These are phyloP conservation scores for Trichoderma oligosporum DNA, from an alignment of 2,329 filamentous ascomycete genomes.

Conservation along the genomic window DNA sequence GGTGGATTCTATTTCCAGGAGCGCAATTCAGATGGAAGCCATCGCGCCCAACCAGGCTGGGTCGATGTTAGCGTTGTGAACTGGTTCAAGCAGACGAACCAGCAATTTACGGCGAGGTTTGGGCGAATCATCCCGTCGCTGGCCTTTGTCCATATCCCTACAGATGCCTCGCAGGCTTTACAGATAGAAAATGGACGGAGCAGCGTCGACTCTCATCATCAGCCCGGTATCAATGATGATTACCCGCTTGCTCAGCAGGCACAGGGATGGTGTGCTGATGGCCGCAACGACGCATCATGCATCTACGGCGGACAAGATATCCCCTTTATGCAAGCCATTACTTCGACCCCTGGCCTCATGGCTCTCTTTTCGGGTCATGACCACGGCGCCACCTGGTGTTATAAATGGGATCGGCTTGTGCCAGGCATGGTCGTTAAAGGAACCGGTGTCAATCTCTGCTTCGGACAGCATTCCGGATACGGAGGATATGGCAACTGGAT, in stretches of 20 bases:
- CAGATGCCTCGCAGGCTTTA: conserved; percentile 40
- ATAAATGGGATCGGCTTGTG: conserved; percentile 42
- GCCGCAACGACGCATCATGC: conserved; percentile 36
- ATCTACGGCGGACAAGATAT: conserved; percentile 50
- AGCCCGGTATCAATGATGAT: conserved; percentile 48
- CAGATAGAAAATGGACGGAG: conserved; percentile 30
- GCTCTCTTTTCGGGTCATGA: conserved; percentile 64
- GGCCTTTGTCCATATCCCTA: conserved; percentile 49
- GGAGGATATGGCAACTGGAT: conserved; percentile 65
- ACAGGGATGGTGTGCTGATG: conserved; percentile 43
- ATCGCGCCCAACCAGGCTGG: conserved; percentile 41
- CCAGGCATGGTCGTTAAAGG: conserved; percentile 36
- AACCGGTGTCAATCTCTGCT: conserved; percentile 49
- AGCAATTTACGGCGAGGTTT: conserved; percentile 30
- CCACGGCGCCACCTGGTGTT: conserved; percentile 60
- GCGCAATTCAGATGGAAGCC: conserved; percentile 28
- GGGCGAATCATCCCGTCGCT: conserved; percentile 41
- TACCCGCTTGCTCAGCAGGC: conserved; percentile 40
- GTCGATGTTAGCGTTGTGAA: conserved; percentile 42
- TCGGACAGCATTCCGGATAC: conserved; percentile 65
- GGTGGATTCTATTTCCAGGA: conserved; percentile 53
- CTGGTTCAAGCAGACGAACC: conserved; percentile 41
- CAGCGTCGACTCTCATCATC: conserved; percentile 34
- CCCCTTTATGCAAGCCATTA: conserved; percentile 60
- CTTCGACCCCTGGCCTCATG: conserved; percentile 51